A percentile compares a stretch with the other conserved stretches of the same genome.
phyloP scores from a whole-genome alignment of 2,329 filamentous ascomycete species.

The Graphiopsis chlorocephala region DNA sequence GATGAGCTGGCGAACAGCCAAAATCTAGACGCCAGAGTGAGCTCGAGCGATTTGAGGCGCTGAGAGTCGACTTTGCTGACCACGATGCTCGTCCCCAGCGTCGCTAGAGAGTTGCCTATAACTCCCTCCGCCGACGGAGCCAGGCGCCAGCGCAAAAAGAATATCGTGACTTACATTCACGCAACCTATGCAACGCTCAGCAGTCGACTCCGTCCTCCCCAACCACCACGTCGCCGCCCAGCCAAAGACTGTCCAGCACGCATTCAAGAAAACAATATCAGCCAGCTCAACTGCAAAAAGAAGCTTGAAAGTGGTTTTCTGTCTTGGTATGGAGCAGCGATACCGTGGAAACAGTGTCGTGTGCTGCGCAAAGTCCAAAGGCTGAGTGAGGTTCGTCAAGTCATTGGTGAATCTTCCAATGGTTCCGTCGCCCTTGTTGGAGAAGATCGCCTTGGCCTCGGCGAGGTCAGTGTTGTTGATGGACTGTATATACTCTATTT shows the following conservation, averaged over 20 bases:
- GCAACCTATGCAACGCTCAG: constrained; percentile 3
- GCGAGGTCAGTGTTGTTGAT: not conserved
- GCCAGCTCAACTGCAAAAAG: not conserved
- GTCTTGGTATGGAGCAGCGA: not conserved
- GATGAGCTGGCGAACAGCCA: not conserved
- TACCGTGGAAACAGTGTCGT: constrained; percentile 2
- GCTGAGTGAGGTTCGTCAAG: not conserved
- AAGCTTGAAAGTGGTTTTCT: not conserved
- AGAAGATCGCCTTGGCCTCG: not conserved
- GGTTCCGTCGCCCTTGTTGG: not conserved
- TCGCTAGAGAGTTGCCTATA: not conserved
- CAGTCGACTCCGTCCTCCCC: not conserved
- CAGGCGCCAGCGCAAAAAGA: not conserved
- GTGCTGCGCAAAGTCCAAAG: not conserved
- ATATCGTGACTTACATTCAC: not conserved
- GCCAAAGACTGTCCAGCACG: not conserved
- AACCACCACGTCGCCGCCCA: constrained; percentile 4
- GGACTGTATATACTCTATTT: not conserved
- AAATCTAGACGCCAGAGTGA: not conserved
- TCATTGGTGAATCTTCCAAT: not conserved
- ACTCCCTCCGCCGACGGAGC: not conserved
- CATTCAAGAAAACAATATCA: not conserved
- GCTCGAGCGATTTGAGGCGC: not conserved
- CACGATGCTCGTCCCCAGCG: not conserved
- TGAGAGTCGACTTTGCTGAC: not conserved